Base-by-base conservation (phyloP, 1,139 yeast species). In the Blastobotrys raffinosifermentans region DNA sequence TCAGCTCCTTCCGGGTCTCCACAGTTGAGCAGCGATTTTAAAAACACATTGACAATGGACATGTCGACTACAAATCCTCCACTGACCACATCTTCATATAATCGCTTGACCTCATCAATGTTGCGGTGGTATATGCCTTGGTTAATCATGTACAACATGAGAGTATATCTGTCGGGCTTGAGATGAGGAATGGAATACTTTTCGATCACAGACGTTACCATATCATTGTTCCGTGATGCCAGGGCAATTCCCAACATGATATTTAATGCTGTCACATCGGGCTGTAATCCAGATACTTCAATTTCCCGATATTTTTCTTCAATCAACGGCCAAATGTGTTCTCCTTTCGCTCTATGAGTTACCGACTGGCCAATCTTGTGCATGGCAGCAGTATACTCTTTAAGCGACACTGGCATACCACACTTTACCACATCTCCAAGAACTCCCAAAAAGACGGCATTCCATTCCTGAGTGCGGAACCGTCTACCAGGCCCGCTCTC, bases 391-490 rank as follows among this genome's bases (percentile, higher is more conserved):
- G 44, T 44, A 26, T 45, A 40, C 34, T 51, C 55, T 17, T 43
- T 34, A n/a, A 35, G 35, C 3, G 54, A 44, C 11, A 51, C 33
- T n/a, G 52, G 54, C 49, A 51, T 40, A 15, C 46, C 47, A 20
- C 51, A 38, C 15, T 45, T 51, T 9, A 41, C 38, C 9, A 51
- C 25, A 18, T 51, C 54, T 4, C 40, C 31, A 21, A 48, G 33
- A 2, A 48, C 38, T 8, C 39, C 33, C 26, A 43, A 36, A 34
- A 38, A 46, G 26, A 45, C 5, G 25, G 29, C 8, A 29, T 19
- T 15, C 31, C 16, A n/a, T 32, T 22, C 27, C 13, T 25, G 27
- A 6, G 14, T 25, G 7, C 7, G 6, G 6, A 25, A n/a, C 5
- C 11, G 27, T 6, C 14, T n/a, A 8, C 27, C 27, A n/a, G 7